Evolutionary conservation across 805 yeast species (phyloP).

Genomic region (Yarrowia keelungensis): DNA sequence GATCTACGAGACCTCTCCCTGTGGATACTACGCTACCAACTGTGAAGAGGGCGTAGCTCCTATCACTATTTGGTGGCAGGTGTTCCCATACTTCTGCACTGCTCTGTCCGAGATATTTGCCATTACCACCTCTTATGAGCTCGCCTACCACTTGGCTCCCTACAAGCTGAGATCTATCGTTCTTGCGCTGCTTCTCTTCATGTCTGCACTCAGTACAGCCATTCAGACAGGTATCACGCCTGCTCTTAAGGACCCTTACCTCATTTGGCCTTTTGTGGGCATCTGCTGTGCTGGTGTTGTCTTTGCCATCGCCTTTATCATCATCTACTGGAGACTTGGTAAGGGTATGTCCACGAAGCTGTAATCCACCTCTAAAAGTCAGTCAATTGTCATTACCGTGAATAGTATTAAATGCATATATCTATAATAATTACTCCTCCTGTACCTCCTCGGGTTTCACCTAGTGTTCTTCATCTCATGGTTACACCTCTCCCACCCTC

Average conservation of each 20-base stretch:
- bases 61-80: constrained; percentile 24
- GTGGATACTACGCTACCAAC: constrained; percentile 23
- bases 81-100: constrained; percentile 15
- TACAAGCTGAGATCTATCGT: constrained; percentile 13
- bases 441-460: constrained; percentile 3
- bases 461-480: background rate
- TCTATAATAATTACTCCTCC: constrained; percentile 23
- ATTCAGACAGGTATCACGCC: constrained; percentile 51
- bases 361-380: background rate
- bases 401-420: constrained; percentile 38
- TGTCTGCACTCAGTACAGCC: constrained; percentile 24
- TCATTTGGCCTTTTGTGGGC: constrained; percentile 21
- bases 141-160: constrained; percentile 19
- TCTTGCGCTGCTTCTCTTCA: constrained; percentile 14
- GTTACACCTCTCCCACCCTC: constrained; percentile 29
- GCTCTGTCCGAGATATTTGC: constrained; percentile 21
- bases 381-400: constrained; percentile 15
- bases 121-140: constrained; percentile 15
- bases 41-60: constrained; percentile 10
- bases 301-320: constrained; percentile 14
- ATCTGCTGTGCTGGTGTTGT: constrained; percentile 23
- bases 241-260: constrained; percentile 16
- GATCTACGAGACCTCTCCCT: constrained; percentile 18
- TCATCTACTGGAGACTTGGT: constrained; percentile 21
- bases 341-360: constrained; percentile 7